Evolutionary conservation across 1,284 basidiomycete genomes (phyloP), one percentile per base, ranked within the genome.

Genomic region (Takashimella koratensis): DNA sequence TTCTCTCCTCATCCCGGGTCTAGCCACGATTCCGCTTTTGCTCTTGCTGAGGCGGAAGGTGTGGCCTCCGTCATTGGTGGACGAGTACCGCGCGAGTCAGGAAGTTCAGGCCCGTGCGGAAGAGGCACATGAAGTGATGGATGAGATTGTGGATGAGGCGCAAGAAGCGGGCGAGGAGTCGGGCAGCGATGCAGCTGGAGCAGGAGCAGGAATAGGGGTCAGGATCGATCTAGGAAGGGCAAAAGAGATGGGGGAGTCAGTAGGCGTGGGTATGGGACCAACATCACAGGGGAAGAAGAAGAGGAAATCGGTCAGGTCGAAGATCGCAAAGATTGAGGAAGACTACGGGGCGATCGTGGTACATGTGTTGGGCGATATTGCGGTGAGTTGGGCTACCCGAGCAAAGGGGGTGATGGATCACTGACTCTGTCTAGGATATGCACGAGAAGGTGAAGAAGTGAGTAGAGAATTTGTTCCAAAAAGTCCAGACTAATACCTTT

Each of bases 371-470:
- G 54, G 55, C 5, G 60, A 62, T 46, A 39, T 62, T 21, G 54
- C 60, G 25, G 57, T 58, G 50, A 36, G 53, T 43, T 21, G n/a
- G 27, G 23, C n/a, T n/a, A n/a, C n/a, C n/a, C n/a, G n/a, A n/a
- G n/a, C n/a, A n/a, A n/a, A n/a, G n/a, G n/a, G n/a, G n/a, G n/a
- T n/a, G n/a, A n/a, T n/a, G n/a, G n/a, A n/a, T n/a, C n/a, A n/a
- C n/a, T n/a, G n/a, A n/a, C n/a, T n/a, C n/a, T n/a, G 39, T 20
- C 23, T 24, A 58, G 60, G 60, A 62, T 47, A 47, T 59, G 10
- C 57, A 59, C 41, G 60, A 62, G 41, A 56, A 59, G 39, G 45
- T 59, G 16, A 56, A 58, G 45, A 62, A 59, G 60, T 62, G 24
- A 23, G 57, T 36, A 12, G 36, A 16, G 3, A 26, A 13, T 27